These are phyloP conservation scores for Polygonum aviculare DNA, from an alignment of 148 eudicot species.

Conservation along the genomic window DNA sequence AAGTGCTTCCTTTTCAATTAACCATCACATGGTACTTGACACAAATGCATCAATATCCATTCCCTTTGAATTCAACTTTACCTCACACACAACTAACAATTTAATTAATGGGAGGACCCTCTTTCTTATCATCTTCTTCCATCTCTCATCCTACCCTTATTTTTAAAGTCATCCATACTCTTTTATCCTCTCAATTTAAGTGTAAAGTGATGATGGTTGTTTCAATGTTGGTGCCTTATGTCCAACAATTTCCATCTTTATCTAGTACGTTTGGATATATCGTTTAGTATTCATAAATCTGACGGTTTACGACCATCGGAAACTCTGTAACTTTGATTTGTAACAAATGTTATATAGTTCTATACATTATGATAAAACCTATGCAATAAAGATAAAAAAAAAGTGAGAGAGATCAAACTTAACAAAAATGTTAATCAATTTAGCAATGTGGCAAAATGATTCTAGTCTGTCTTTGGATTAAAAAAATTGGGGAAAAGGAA, in stretches of 20 bases:
- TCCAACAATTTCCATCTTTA: background rate
- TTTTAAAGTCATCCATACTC: slow-evolving; percentile 1
- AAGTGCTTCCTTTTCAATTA: slow-evolving; percentile 22
- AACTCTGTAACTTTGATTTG: background rate
- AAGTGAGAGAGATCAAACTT: background rate
- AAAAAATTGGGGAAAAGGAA: background rate
- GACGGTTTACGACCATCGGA: too few species aligned
- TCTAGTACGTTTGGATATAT: background rate
- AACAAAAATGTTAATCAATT: background rate
- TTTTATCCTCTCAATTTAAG: background rate
- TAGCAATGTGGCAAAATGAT: background rate
- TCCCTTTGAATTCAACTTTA: slow-evolving; percentile 1
- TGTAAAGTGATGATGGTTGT: background rate
- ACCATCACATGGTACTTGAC: slow-evolving; percentile 25
- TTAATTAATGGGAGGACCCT: slow-evolving; percentile 7
- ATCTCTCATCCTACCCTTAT: background rate
- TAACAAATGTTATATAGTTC: background rate
- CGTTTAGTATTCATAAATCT: too few species aligned
- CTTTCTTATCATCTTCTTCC: background rate
- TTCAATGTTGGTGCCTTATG: background rate
- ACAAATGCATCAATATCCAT: background rate
- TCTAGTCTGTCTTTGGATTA: background rate
- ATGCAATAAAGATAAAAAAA: background rate
- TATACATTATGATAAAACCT: background rate
- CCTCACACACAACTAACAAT: background rate